Conservation (phyloP, 352 stramenopile species). For the Pythium oligandrum region DNA sequence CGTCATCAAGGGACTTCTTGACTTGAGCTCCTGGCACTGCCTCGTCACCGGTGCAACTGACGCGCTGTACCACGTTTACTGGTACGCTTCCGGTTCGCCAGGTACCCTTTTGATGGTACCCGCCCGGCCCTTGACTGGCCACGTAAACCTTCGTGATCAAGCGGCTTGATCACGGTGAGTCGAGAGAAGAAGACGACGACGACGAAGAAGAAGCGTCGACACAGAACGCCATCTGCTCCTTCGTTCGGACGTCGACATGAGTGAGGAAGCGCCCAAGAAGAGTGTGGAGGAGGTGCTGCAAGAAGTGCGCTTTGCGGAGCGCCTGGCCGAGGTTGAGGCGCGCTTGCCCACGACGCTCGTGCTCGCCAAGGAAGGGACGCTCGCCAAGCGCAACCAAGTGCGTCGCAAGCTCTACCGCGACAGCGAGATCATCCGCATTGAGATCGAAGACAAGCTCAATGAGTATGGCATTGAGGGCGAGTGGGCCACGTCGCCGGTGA, state of each 20-base stretch:
- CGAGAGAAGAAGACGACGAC: no score
- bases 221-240: no score
- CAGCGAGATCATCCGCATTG: slow-evolving; percentile 66
- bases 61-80: neutral
- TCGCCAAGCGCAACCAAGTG: slow-evolving; percentile 73
- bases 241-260: no score
- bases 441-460: slow-evolving; percentile 78
- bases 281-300: slow-evolving; percentile 53
- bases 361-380: slow-evolving; percentile 32
- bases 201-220: no score
- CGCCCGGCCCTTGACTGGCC: no score
- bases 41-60: no score
- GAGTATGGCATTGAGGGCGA: slow-evolving; percentile 55
- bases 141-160: no score
- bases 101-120: slow-evolving; percentile 14
- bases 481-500: slow-evolving; percentile 37
- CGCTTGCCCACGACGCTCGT: slow-evolving; percentile 40
- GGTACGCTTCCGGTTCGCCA: slow-evolving; percentile 6
- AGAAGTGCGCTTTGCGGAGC: slow-evolving; percentile 49
- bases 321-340: slow-evolving; percentile 44
- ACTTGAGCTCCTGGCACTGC: no score
- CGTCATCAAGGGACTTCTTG: slow-evolving; percentile 19
- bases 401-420: slow-evolving; percentile 65
- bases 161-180: no score
- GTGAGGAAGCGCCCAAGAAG: slow-evolving; percentile 4